phyloP scores from a whole-genome alignment of 2,329 filamentous ascomycete species.

The Triangularia setosa region DNA sequence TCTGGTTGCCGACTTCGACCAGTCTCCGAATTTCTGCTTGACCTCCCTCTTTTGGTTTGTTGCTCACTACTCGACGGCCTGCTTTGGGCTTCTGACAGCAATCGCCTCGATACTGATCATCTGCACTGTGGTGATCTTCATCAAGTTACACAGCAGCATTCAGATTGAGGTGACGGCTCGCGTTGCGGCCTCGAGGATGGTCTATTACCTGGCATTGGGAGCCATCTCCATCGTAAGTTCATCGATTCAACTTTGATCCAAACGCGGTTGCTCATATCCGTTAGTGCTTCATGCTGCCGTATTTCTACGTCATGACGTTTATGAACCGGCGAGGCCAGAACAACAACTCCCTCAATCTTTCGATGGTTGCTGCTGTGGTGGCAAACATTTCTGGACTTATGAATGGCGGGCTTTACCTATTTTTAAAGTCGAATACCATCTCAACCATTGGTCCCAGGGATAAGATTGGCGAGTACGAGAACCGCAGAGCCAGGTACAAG shows the following conservation, averaged over 20 bases:
- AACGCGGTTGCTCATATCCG: slow-evolving; percentile 10
- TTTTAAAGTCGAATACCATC: slow-evolving; percentile 60
- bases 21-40: slow-evolving; percentile 59
- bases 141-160: slow-evolving; percentile 51
- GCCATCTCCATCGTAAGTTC: slow-evolving; percentile 54
- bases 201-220: slow-evolving; percentile 60
- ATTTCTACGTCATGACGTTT: slow-evolving; percentile 57
- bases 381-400: slow-evolving; percentile 63
- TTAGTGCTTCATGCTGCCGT: slow-evolving; percentile 58
- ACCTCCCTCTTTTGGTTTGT: slow-evolving; percentile 67
- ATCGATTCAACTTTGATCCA: not conserved
- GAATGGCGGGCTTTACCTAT: slow-evolving; percentile 62
- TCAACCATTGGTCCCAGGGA: slow-evolving; percentile 50
- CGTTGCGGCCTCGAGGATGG: slow-evolving; percentile 63
- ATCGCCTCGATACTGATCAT: slow-evolving; percentile 49
- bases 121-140: slow-evolving; percentile 51
- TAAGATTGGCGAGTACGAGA: slow-evolving; percentile 45
- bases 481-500: slow-evolving; percentile 41
- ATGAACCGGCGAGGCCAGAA: slow-evolving; percentile 34
- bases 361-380: slow-evolving; percentile 62
- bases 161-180: slow-evolving; percentile 57
- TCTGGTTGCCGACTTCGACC: slow-evolving; percentile 53
- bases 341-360: slow-evolving; percentile 44
- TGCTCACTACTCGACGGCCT: slow-evolving; percentile 54
- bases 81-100: slow-evolving; percentile 50